Conservation (phyloP, 2,329 filamentous ascomycete genomes). For the Cordyceps fumosorosea region DNA sequence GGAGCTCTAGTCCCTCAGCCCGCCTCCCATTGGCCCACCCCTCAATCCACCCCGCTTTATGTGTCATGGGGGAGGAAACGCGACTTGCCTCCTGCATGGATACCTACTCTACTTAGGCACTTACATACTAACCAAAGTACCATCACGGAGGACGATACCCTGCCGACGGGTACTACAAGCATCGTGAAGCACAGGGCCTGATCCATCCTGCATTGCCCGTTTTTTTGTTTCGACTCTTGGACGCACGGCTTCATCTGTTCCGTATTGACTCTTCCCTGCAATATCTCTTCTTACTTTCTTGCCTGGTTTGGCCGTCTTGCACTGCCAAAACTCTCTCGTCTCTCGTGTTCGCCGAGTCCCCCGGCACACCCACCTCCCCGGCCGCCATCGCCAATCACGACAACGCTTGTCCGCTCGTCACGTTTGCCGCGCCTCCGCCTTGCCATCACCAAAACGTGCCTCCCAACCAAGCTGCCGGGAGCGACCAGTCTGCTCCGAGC, state of each 20-base stretch:
- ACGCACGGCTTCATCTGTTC: background rate
- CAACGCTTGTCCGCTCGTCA: background rate
- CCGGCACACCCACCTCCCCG: background rate
- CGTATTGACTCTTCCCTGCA: background rate
- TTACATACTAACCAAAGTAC: too few species aligned
- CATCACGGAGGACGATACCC: background rate
- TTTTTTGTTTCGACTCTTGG: slow-evolving; percentile 6
- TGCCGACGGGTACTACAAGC: background rate
- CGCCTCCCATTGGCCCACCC: slow-evolving; percentile 24
- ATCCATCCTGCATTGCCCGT: slow-evolving; percentile 8
- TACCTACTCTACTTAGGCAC: too few species aligned
- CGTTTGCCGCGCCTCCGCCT: background rate
- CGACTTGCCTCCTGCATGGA: slow-evolving; percentile 11
- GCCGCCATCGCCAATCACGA: background rate
- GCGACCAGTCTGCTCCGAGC: slow-evolving; percentile 5
- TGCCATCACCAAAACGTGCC: background rate
- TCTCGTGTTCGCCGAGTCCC: background rate
- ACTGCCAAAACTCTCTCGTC: background rate
- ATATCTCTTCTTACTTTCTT: background rate
- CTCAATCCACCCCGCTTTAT: slow-evolving; percentile 30
- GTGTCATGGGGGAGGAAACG: slow-evolving; percentile 29
- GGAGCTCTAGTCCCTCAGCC: slow-evolving; percentile 13
- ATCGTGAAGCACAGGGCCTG: slow-evolving; percentile 2
- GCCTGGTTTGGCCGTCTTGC: background rate
- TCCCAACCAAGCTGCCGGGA: background rate